phyloP scores from a whole-genome alignment of 2,329 filamentous ascomycete species.

The Fusarium verticillioides region DNA sequence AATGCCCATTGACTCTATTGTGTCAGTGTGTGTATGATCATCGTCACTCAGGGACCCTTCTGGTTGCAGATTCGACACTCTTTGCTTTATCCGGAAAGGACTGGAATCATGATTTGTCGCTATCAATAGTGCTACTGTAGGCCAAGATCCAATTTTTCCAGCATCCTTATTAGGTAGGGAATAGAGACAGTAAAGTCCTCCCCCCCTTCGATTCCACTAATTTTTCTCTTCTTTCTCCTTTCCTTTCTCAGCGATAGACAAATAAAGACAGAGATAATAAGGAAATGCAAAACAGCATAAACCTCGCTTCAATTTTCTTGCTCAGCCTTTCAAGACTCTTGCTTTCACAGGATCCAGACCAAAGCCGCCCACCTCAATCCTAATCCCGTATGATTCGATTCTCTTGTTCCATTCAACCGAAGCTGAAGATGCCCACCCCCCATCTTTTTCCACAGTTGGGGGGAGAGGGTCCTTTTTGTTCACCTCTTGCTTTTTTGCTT shows the following conservation, averaged over 20 bases:
- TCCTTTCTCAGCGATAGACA: background rate
- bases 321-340: conserved; percentile 18
- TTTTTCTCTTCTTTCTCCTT: background rate
- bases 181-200: conserved; percentile 29
- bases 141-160: background rate
- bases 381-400: conserved; percentile 35
- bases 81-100: conserved; percentile 33
- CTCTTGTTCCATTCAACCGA: conserved; percentile 41
- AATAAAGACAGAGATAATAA: background rate
- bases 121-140: conserved; percentile 26
- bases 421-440: conserved; percentile 28
- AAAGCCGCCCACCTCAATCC: conserved; percentile 45
- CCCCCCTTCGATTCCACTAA: background rate
- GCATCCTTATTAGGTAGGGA: background rate
- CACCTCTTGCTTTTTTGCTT: conserved; percentile 1
- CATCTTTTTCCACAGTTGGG: conserved; percentile 1
- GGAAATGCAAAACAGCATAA: conserved; percentile 14
- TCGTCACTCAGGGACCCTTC: background rate
- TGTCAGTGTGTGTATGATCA: background rate
- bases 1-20: background rate
- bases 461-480: background rate
- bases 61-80: conserved; percentile 9
- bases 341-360: conserved; percentile 42
- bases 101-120: conserved; percentile 32
- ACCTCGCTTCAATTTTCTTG: conserved; percentile 22